Evolutionary conservation across 176 grass and related monocot genomes (phyloP).

Genomic region (Aegilops bicornis): DNA sequence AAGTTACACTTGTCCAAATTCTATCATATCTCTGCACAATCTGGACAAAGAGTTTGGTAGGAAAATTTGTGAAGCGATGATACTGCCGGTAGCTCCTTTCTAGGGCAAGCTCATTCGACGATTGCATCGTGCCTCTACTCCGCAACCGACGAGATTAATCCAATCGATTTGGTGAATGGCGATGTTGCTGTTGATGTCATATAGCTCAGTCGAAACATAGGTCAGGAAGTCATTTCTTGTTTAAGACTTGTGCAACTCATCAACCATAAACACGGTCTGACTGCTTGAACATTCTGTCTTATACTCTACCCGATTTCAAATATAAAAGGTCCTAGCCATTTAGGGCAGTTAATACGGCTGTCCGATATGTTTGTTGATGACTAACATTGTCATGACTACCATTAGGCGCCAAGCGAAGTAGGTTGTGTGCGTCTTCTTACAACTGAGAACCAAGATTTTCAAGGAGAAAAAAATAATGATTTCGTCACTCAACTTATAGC

Average conservation of each 20-base stretch:
- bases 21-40: neutral
- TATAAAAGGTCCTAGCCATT: neutral
- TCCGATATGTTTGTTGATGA: too few relatives aligned
- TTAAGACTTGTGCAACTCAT: neutral
- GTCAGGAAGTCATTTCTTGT: neutral
- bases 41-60: neutral
- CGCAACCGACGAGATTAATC: neutral
- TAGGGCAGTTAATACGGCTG: too few relatives aligned
- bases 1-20: neutral
- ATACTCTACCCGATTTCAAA: neutral
- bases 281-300: neutral
- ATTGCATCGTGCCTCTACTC: neutral
- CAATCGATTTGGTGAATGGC: neutral
- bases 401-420: too few relatives aligned
- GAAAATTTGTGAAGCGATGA: neutral
- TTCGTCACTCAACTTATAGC: too few relatives aligned
- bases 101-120: neutral
- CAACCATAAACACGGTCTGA: neutral
- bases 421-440: too few relatives aligned
- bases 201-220: neutral
- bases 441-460: too few relatives aligned
- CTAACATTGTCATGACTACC: too few relatives aligned
- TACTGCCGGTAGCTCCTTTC: conserved; percentile 22
- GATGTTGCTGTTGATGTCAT: neutral
- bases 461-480: too few relatives aligned